Percentiles rank a stretch among this genome's conserved stretches.
Evolutionary conservation across 2,329 filamentous ascomycete species (phyloP).

Genomic region (Stemphylium lycopersici): DNA sequence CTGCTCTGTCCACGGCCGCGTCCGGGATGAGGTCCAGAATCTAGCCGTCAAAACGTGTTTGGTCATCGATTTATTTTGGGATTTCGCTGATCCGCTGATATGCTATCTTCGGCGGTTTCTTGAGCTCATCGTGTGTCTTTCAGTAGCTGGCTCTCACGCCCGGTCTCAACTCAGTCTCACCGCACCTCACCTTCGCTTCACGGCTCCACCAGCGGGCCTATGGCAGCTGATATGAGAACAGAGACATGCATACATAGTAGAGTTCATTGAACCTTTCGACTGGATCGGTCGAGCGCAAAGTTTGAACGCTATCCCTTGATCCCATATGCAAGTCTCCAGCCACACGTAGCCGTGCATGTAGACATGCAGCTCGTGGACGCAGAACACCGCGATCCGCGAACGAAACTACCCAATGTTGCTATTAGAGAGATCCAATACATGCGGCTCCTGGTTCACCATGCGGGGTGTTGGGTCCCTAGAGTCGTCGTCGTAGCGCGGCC

Average conservation of each 20-base stretch:
- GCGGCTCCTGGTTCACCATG: slow-evolving; percentile 31
- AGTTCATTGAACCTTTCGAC: slow-evolving; percentile 14
- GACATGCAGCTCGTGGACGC: slow-evolving; percentile 4
- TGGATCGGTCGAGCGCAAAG: slow-evolving; percentile 34
- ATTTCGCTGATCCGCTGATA: background rate
- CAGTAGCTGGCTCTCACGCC: background rate
- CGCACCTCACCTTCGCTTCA: background rate
- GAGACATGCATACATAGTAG: slow-evolving; percentile 8
- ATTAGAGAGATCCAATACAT: slow-evolving; percentile 18
- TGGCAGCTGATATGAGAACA: slow-evolving; percentile 20
- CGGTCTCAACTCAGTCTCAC: slow-evolving; percentile 5
- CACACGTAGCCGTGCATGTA: slow-evolving; percentile 12
- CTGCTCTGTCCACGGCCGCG: slow-evolving; percentile 11
- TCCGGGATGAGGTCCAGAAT: background rate
- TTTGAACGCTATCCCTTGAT: slow-evolving; percentile 13
- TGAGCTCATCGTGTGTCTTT: background rate
- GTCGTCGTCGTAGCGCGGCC: slow-evolving; percentile 14
- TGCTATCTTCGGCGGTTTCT: background rate
- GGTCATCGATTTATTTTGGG: background rate
- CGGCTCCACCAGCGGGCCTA: slow-evolving; percentile 5
- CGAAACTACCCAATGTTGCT: background rate
- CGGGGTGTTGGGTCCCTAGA: slow-evolving; percentile 27
- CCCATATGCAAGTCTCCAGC: slow-evolving; percentile 17
- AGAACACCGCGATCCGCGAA: slow-evolving; percentile 11
- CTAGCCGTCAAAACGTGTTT: background rate